Conservation (phyloP, 2,329 filamentous ascomycete species). For the Pseudocercospora eumusae region DNA sequence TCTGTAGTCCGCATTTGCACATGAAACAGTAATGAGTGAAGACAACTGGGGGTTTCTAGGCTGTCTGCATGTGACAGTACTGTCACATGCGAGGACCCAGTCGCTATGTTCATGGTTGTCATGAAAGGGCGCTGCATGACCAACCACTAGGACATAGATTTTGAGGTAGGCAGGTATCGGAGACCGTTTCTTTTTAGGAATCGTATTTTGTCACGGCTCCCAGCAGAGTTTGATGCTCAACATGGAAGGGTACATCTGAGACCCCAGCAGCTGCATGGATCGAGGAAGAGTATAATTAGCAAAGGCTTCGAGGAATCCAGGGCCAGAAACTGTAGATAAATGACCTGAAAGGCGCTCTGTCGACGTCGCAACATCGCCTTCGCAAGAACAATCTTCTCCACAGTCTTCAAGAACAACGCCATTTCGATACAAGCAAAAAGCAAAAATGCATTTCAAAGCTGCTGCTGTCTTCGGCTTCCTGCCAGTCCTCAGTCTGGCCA, state of each 20-base stretch:
- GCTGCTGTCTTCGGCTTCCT: conserved; percentile 4
- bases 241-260: background rate
- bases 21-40: too few species aligned
- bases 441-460: conserved; percentile 13
- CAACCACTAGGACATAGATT: background rate
- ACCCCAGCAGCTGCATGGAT: background rate
- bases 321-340: background rate
- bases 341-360: background rate
- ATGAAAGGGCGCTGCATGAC: too few species aligned
- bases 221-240: background rate
- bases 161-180: background rate
- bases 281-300: background rate
- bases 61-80: too few species aligned
- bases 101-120: too few species aligned
- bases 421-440: background rate
- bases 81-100: too few species aligned
- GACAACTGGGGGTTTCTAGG: too few species aligned
- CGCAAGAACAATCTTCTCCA: background rate
- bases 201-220: background rate
- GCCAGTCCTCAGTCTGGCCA: conserved; percentile 1
- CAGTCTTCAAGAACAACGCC: background rate
- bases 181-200: background rate
- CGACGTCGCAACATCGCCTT: background rate
- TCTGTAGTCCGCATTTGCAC: too few species aligned
- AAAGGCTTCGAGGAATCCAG: background rate